Percentiles rank a stretch among this genome's conserved stretches.
Conservation (phyloP, 2,329 filamentous ascomycete genomes). For the Penicillium sp. region DNA sequence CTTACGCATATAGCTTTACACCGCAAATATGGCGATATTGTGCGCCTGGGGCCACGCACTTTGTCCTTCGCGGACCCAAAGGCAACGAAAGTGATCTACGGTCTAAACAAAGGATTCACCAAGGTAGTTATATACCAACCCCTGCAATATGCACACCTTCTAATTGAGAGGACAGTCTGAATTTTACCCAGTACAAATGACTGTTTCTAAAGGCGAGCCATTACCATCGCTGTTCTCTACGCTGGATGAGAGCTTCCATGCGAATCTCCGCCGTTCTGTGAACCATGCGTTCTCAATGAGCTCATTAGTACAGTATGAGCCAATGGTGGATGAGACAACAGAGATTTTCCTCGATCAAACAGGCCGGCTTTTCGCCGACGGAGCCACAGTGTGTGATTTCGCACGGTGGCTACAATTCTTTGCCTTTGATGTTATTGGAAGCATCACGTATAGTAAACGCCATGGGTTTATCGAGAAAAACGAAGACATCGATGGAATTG, state of each 20-base stretch:
- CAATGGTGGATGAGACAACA: constrained; percentile 73
- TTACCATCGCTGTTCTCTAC: constrained; percentile 19
- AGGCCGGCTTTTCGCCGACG: constrained; percentile 51
- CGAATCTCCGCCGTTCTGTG: constrained; percentile 70
- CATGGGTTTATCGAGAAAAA: constrained; percentile 74
- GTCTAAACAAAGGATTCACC: constrained; percentile 73
- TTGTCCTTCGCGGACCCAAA: constrained; percentile 72
- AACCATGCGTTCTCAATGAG: constrained; percentile 77
- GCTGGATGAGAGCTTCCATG: constrained; percentile 66
- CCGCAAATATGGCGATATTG: constrained; percentile 68
- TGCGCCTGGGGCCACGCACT: constrained; percentile 69
- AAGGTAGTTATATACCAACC: constrained; percentile 57
- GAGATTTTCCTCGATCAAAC: constrained; percentile 67
- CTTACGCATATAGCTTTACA: constrained; percentile 67
- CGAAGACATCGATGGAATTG: constrained; percentile 72
- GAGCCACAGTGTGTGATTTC: constrained; percentile 20
- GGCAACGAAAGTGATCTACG: constrained; percentile 66
- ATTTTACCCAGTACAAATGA: constrained; percentile 20
- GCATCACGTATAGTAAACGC: constrained; percentile 72
- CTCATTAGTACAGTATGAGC: constrained; percentile 73
- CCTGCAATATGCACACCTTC: neutral
- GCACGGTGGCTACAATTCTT: constrained; percentile 70
- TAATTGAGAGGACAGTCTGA: constrained; percentile 16
- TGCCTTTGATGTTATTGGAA: constrained; percentile 79
- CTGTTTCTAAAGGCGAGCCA: constrained; percentile 16